Conservation (phyloP, 176 grass and related monocot genomes). For the Cymbopogon citratus region DNA sequence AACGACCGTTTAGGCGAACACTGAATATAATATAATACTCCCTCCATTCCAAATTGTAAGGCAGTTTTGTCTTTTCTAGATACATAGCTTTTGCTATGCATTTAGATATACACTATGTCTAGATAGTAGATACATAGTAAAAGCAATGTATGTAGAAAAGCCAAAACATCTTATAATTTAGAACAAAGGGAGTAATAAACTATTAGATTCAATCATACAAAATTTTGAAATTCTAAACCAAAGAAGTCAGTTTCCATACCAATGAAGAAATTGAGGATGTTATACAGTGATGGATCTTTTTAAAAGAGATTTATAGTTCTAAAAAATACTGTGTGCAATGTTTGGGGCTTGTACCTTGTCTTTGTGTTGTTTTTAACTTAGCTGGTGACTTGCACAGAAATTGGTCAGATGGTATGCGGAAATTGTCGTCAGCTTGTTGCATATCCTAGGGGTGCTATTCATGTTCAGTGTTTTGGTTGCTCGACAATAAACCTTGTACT, state of each 20-base stretch:
- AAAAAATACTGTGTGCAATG: neutral
- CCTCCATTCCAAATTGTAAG: neutral
- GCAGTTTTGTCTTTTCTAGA: neutral
- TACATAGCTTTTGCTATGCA: neutral
- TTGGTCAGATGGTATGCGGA: slow-evolving; percentile 87
- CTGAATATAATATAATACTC: neutral
- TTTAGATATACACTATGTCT: neutral
- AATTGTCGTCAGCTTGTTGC: slow-evolving; percentile 58
- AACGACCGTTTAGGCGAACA: too few species aligned
- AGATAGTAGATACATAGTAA: neutral
- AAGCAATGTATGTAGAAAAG: neutral
- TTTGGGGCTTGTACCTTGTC: neutral
- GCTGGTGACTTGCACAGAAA: slow-evolving; percentile 50
- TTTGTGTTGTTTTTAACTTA: neutral
- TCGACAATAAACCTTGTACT: slow-evolving; percentile 73
- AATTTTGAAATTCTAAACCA: neutral
- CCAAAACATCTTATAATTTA: neutral
- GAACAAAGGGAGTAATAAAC: neutral
- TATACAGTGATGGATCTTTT: slow-evolving; percentile 11
- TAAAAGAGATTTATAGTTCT: neutral
- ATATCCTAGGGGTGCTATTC: slow-evolving; percentile 54
- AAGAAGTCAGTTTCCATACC: slow-evolving; percentile 1
- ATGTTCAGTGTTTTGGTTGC: slow-evolving; percentile 76
- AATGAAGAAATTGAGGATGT: slow-evolving; percentile 6
- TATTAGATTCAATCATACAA: neutral